phyloP scores from a whole-genome alignment of 2,329 filamentous ascomycete genomes.

The Colletotrichum liriopes region DNA sequence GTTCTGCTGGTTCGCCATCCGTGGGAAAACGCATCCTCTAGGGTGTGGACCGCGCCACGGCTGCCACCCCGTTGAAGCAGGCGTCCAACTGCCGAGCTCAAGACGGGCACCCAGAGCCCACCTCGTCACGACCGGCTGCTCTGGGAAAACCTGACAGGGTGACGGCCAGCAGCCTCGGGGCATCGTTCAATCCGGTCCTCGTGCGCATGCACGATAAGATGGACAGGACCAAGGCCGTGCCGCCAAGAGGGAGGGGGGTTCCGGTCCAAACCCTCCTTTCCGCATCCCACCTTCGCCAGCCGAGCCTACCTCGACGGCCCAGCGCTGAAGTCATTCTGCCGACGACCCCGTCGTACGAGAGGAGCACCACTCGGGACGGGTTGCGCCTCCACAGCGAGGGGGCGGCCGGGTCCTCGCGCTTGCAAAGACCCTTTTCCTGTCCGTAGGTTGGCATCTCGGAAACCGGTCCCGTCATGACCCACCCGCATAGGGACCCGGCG shows the following conservation, averaged over 20 bases:
- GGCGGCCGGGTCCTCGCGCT: background rate
- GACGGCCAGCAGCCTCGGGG: background rate
- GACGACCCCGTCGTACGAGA: background rate
- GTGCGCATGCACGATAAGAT: slow-evolving; percentile 2
- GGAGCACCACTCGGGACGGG: background rate
- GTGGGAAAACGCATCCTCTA: background rate
- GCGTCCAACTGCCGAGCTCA: background rate
- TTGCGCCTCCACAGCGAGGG: background rate
- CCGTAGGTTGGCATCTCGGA: background rate
- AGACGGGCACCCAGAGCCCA: background rate
- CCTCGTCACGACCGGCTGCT: background rate
- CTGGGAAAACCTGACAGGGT: background rate
- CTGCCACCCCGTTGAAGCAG: background rate
- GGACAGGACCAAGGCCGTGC: background rate
- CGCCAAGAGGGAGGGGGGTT: background rate
- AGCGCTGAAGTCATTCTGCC: slow-evolving; percentile 22
- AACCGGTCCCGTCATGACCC: background rate
- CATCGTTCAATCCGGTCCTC: background rate
- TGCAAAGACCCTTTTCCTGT: background rate
- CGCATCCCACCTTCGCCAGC: background rate
- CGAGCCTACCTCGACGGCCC: background rate
- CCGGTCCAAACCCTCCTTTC: background rate
- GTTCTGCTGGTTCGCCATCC: background rate
- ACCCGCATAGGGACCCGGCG: background rate
- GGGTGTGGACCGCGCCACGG: background rate